Evolutionary conservation across 495 filamentous ascomycete species (phyloP).

Genomic region (Wilcoxina mikolae): DNA sequence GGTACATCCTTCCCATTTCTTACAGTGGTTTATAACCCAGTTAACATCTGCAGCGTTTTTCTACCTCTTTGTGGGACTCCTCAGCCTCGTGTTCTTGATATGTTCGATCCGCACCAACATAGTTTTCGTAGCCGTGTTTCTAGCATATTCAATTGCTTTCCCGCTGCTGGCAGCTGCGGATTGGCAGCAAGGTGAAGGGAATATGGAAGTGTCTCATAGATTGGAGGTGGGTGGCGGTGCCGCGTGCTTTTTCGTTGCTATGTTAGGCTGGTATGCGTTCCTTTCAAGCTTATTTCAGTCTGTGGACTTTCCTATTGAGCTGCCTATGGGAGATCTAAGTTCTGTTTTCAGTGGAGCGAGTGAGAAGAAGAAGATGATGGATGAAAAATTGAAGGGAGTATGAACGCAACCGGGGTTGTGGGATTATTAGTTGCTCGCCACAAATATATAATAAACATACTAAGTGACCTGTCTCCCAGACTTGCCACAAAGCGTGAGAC

Average conservation of each 20-base stretch:
- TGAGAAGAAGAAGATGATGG: too few species aligned
- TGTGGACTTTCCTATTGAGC: slow-evolving; percentile 39
- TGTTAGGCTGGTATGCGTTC: slow-evolving; percentile 54
- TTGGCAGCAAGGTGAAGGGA: slow-evolving; percentile 33
- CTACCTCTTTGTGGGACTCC: slow-evolving; percentile 45
- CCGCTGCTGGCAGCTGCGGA: slow-evolving; percentile 41
- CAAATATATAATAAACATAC: too few species aligned
- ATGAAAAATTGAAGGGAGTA: too few species aligned
- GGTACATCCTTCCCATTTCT: neutral
- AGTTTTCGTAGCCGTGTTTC: slow-evolving; percentile 50
- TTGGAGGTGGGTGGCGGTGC: slow-evolving; percentile 29
- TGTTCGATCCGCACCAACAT: slow-evolving; percentile 59
- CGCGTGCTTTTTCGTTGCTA: slow-evolving; percentile 40
- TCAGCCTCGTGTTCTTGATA: slow-evolving; percentile 53
- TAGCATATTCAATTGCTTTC: slow-evolving; percentile 46
- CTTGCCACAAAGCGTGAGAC: too few species aligned
- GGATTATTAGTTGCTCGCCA: too few species aligned
- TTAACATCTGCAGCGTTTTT: slow-evolving; percentile 35
- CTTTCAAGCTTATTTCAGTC: slow-evolving; percentile 45
- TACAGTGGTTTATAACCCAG: neutral
- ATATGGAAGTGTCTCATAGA: neutral
- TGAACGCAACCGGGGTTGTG: too few species aligned
- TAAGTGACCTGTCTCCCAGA: too few species aligned
- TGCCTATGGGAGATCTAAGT: slow-evolving; percentile 50
- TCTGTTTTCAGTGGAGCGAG: too few species aligned